Evolutionary conservation across 1,284 basidiomycete species (phyloP).

Genomic region (Singerocomus inundabilis): DNA sequence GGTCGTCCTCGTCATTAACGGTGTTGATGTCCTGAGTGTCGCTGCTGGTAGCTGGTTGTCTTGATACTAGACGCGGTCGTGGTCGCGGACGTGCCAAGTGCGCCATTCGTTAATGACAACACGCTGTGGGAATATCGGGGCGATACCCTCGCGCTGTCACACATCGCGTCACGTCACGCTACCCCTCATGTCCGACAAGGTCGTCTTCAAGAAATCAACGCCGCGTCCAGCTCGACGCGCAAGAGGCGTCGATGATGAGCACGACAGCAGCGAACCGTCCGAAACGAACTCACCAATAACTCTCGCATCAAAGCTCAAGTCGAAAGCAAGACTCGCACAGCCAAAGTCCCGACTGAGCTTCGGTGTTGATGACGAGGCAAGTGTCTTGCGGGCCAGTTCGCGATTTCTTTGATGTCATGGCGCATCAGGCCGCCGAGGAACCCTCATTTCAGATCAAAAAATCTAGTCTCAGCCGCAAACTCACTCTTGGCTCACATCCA

Average conservation of each 20-base stretch:
- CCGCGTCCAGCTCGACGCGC: conserved; percentile 52
- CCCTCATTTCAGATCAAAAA: conserved; percentile 77
- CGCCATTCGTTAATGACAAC: conserved; percentile 20
- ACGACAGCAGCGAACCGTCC: conserved; percentile 22
- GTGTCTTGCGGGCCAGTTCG: conserved; percentile 24
- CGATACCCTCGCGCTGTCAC: conserved; percentile 29
- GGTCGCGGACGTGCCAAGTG: conserved; percentile 44
- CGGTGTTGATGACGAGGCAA: conserved; percentile 75
- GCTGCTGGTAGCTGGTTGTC: conserved; percentile 11
- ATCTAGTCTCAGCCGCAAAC: conserved; percentile 66
- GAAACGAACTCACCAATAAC: conserved; percentile 51
- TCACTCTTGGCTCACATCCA: conserved; percentile 54
- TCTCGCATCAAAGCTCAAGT: conserved; percentile 65
- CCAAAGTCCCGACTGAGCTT: conserved; percentile 76
- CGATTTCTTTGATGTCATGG: conserved; percentile 25
- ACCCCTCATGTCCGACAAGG: conserved; percentile 29
- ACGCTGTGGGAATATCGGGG: conserved; percentile 48
- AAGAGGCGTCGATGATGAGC: conserved; percentile 43
- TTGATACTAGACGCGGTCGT: conserved; percentile 46
- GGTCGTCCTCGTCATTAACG: conserved; percentile 55
- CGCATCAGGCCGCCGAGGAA: conserved; percentile 50
- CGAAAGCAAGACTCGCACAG: conserved; percentile 60
- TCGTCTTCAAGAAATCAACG: conserved; percentile 57
- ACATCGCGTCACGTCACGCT: conserved; percentile 31
- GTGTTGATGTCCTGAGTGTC: conserved; percentile 21